Conservation (phyloP, 1,284 basidiomycete genomes). For the Sporisorium iseilematis-ciliati region DNA sequence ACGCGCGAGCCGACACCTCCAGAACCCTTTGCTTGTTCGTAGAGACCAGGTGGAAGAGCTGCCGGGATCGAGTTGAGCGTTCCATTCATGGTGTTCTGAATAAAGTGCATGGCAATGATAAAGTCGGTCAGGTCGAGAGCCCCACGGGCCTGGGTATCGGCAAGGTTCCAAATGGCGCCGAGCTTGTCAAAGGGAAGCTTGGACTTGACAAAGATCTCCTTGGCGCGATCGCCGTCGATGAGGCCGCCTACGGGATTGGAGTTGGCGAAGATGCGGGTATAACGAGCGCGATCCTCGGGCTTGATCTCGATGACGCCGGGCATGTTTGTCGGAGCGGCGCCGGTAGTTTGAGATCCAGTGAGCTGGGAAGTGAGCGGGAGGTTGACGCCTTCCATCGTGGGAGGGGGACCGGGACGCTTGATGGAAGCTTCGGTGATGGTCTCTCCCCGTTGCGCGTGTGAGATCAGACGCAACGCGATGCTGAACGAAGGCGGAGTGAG, state of each 20-base stretch:
- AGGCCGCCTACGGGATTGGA: slow-evolving; percentile 63
- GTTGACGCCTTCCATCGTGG: slow-evolving; percentile 81
- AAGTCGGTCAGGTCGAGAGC: slow-evolving; percentile 91
- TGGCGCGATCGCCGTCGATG: slow-evolving; percentile 83
- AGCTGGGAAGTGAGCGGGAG: slow-evolving; percentile 69
- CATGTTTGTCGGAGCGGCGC: slow-evolving; percentile 24
- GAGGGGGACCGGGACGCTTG: slow-evolving; percentile 77
- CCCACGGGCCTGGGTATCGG: slow-evolving; percentile 93
- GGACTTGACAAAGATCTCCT: slow-evolving; percentile 92
- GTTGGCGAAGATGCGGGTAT: slow-evolving; percentile 69
- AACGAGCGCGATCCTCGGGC: slow-evolving; percentile 66
- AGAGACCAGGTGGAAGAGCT: slow-evolving; percentile 86
- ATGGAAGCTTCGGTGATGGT: slow-evolving; percentile 73
- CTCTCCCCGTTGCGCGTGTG: slow-evolving; percentile 90
- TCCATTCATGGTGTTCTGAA: slow-evolving; percentile 86
- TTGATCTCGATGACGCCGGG: slow-evolving; percentile 58
- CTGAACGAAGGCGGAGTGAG: slow-evolving; percentile 74
- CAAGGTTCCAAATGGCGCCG: slow-evolving; percentile 93
- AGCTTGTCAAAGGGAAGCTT: slow-evolving; percentile 89
- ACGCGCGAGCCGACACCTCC: slow-evolving; percentile 42
- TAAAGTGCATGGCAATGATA: slow-evolving; percentile 91
- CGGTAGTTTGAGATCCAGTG: slow-evolving; percentile 27
- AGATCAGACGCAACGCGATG: slow-evolving; percentile 90
- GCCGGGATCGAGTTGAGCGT: slow-evolving; percentile 81
- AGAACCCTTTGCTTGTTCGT: slow-evolving; percentile 77